Percentiles rank a stretch among this genome's conserved stretches.
Conservation (phyloP, 345 rosid genomes). For the Murraya paniculata region DNA sequence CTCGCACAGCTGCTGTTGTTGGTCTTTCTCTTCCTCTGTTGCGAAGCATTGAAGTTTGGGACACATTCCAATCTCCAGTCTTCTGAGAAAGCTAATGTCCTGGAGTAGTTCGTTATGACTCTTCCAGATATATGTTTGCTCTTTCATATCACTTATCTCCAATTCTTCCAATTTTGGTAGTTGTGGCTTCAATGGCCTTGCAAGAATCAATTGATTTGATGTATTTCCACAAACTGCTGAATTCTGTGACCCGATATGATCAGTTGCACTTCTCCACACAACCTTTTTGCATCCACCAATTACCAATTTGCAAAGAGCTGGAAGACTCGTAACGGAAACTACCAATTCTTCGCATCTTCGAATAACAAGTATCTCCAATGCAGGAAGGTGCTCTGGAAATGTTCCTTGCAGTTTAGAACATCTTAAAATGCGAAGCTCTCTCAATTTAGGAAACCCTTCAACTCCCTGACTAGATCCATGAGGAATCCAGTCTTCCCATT, state of each 20-base stretch:
- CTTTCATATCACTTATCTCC: neutral
- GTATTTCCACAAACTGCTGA: neutral
- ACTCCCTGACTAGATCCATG: neutral
- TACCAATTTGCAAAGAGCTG: neutral
- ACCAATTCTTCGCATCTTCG: neutral
- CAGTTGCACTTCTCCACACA: neutral
- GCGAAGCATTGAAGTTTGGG: neutral
- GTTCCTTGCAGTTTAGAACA: conserved; percentile 22
- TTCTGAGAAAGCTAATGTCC: neutral
- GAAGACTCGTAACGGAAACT: neutral
- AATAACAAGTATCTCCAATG: conserved; percentile 9
- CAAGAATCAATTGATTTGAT: neutral
- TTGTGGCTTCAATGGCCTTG: neutral
- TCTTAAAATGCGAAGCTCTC: conserved; percentile 21
- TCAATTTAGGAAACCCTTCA: conserved; percentile 28
- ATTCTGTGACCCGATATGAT: neutral
- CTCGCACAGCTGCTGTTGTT: too few species aligned
- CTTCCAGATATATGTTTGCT: neutral
- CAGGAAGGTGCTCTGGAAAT: conserved; percentile 20
- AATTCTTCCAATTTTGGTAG: neutral
- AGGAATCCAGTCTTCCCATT: conserved; percentile 34
- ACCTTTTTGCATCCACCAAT: conserved; percentile 9
- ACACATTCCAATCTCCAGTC: rapidly evolving
- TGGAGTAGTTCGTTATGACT: neutral
- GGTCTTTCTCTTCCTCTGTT: too few species aligned